Conservation (phyloP, 768 basidiomycete genomes). For the Podaxis sp. region DNA sequence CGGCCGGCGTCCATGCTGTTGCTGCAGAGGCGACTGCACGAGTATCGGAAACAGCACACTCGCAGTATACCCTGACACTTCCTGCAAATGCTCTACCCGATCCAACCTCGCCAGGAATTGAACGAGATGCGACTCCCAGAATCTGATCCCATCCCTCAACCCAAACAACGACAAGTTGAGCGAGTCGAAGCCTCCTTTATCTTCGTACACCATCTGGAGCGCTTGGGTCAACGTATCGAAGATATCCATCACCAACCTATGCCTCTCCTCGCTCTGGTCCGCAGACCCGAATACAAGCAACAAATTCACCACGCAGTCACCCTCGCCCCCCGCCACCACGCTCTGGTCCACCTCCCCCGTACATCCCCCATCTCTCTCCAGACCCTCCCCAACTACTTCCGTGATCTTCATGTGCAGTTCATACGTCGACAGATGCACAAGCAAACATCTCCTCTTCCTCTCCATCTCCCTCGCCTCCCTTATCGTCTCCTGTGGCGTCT, state of each 20-base stretch:
- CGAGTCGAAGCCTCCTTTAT: slow-evolving; percentile 8
- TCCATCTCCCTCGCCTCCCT: background rate
- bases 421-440: background rate
- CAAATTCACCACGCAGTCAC: background rate
- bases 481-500: slow-evolving; percentile 3
- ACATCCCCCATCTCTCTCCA: no score
- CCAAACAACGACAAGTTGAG: slow-evolving; percentile 10
- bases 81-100: slow-evolving; percentile 9
- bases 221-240: background rate
- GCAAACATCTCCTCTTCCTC: background rate
- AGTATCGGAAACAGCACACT: slow-evolving; percentile 9
- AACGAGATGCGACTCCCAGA: background rate
- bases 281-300: background rate
- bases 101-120: slow-evolving; percentile 4
- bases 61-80: slow-evolving; percentile 10
- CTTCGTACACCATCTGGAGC: slow-evolving; percentile 3
- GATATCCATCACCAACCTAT: slow-evolving; percentile 3
- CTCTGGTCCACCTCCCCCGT: no score
- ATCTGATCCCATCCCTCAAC: slow-evolving; percentile 1
- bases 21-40: slow-evolving; percentile 9
- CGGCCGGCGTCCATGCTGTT: background rate
- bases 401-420: slow-evolving; percentile 2
- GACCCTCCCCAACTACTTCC: background rate
- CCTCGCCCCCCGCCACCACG: background rate
- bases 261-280: slow-evolving; percentile 8